Evolutionary conservation across 2,329 filamentous ascomycete species (phyloP), one percentile per base, ranked within the genome.

Genomic region (Parastagonospora avenae): DNA sequence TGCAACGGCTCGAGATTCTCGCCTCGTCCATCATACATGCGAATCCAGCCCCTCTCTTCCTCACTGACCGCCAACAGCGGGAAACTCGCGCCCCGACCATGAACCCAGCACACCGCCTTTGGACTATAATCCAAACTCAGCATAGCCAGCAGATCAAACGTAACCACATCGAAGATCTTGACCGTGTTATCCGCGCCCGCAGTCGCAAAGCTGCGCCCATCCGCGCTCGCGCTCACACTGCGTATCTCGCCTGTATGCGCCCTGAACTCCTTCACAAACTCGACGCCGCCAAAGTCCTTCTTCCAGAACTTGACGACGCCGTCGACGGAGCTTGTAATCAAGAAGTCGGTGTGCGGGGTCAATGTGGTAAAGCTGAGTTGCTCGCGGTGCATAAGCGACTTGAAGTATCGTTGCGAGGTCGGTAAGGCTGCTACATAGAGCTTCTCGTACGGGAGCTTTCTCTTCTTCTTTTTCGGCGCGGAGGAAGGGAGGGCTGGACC

Each of bases 251-350:
- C 90, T 50, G 84, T 82, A 75, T 99, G 95, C 7, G 94, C 92
- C 68, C 87, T 88, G 78, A 96, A 99, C 76, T 99, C 92, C 77
- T 99, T 99, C 46, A 97, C 93, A 68, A 99, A 99, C 76, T 99
- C 95, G 51, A 99, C 90, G 1, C 91, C 91, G 30, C 90, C 87
- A 1, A 85, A 87, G 58, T 90, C 84, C 78, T 99, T 99, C 79
- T 99, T 99, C 94, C 94, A 99, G 74, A 99, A 99, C 75, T 99
- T 99, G 63, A 97, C 93, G 0, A 93, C 89, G n/a, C 95, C 95
- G 70, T 99, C 94, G 37, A 90, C 78, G 0, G 94, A 97, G 54
- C 90, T 91, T 1, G 94, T 99, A 56, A 99, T 94, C 32, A 99
- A 80, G 70, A 99, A 99, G 63, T 97, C 94, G 52, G 93, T 97